A percentile compares a stretch with the other conserved stretches of the same genome.
Conservation (phyloP, 2,329 filamentous ascomycete genomes). For the Botrytis hyacinthi region DNA sequence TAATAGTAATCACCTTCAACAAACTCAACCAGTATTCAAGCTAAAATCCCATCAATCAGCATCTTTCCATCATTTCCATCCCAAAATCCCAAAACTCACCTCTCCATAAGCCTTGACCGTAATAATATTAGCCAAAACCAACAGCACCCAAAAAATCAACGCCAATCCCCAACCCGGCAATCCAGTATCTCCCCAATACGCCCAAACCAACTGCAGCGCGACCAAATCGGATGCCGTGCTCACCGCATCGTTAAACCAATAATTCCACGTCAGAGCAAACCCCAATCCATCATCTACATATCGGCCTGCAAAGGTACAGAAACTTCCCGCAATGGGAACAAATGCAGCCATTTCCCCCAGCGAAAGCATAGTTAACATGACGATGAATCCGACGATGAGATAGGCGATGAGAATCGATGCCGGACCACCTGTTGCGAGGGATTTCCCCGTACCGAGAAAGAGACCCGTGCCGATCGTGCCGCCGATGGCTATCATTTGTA, state of each 20-base stretch:
- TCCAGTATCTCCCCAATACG: constrained; percentile 57
- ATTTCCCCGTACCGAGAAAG: constrained; percentile 61
- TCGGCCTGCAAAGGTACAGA: constrained; percentile 54
- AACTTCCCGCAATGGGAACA: constrained; percentile 53
- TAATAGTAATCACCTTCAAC: constrained; percentile 53
- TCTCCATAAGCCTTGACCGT: constrained; percentile 55
- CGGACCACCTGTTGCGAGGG: constrained; percentile 58
- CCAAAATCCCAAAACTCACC: constrained; percentile 35
- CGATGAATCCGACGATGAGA: constrained; percentile 54
- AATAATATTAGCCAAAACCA: constrained; percentile 53
- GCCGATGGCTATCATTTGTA: constrained; percentile 65
- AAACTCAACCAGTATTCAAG: constrained; percentile 57
- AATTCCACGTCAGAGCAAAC: constrained; percentile 56
- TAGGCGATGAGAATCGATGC: constrained; percentile 58
- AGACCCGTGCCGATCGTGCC: constrained; percentile 60
- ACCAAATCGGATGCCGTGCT: constrained; percentile 60
- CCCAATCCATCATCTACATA: constrained; percentile 55
- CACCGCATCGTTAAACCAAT: constrained; percentile 66
- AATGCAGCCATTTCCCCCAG: constrained; percentile 61
- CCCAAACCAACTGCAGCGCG: constrained; percentile 54
- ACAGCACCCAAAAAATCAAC: constrained; percentile 57
- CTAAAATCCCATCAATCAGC: constrained; percentile 26
- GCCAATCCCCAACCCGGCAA: constrained; percentile 64
- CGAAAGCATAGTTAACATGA: constrained; percentile 58
- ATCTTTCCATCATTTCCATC: background rate